phyloP scores from a whole-genome alignment of 345 rosid genomes.

The Hypericum perforatum region DNA sequence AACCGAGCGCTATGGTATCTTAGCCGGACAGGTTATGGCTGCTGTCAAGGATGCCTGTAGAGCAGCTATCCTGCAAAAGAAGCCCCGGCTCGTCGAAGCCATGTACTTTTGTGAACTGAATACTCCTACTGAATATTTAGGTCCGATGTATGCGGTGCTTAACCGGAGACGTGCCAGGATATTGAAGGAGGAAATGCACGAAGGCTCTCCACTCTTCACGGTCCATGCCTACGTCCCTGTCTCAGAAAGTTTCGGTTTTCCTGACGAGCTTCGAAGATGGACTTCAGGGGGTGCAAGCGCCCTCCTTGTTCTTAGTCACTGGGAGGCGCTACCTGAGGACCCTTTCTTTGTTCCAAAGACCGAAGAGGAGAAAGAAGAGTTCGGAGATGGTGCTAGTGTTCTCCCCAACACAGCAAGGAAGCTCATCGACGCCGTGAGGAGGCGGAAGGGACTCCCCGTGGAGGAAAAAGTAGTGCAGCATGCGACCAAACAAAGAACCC shows the following conservation, averaged over 20 bases:
- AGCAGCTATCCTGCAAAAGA: slow-evolving; percentile 59
- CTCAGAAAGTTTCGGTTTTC: slow-evolving; percentile 83
- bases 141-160: slow-evolving; percentile 75
- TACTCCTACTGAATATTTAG: slow-evolving; percentile 62
- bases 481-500: slow-evolving; percentile 82
- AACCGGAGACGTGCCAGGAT: slow-evolving; percentile 64
- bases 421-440: slow-evolving; percentile 63
- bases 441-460: slow-evolving; percentile 72
- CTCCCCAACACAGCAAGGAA: slow-evolving; percentile 76
- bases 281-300: slow-evolving; percentile 88
- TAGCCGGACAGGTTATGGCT: slow-evolving; percentile 80
- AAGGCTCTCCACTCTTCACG: slow-evolving; percentile 66
- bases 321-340: slow-evolving; percentile 83
- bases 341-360: slow-evolving; percentile 87
- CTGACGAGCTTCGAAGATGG: slow-evolving; percentile 73
- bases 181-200: slow-evolving; percentile 93
- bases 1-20: slow-evolving; percentile 54
- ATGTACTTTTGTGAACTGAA: slow-evolving; percentile 84
- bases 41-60: slow-evolving; percentile 78
- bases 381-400: slow-evolving; percentile 82
- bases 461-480: slow-evolving; percentile 83
- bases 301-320: slow-evolving; percentile 78
- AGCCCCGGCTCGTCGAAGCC: slow-evolving; percentile 83
- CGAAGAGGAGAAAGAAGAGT: slow-evolving; percentile 81
- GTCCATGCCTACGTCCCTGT: slow-evolving; percentile 79